Evolutionary conservation across 345 rosid genomes (phyloP), one percentile per base, ranked within the genome.

Genomic region (Aquilaria malaccensis): DNA sequence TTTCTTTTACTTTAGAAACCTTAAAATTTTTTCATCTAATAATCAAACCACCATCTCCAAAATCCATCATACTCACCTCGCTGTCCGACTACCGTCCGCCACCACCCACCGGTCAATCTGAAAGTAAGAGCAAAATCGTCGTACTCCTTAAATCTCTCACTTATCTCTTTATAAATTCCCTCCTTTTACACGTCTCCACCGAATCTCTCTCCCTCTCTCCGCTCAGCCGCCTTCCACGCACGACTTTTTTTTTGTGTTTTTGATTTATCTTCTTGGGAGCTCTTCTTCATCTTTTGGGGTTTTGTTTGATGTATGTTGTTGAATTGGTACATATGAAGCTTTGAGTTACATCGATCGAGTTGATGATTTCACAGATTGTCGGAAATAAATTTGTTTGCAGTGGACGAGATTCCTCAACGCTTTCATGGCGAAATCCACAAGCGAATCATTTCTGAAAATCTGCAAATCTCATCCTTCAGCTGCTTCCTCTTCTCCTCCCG

Each of bases 381-480:
- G 77, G 71, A 31, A 15, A 48, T 13, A 68, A 80, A 22, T 71
- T 75, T 30, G 33, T 62, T 10, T 89, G 90, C 79, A 13, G 13
- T 2, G 78, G 22, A 22, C 22, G 22, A 22, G 22, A 22, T 22
- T 22, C 22, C 22, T 22, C 22, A 22, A 22, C 1, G 22, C 22
- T 22, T 22, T 22, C 22, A 22, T 22, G 22, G 22, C 22, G 22
- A 22, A 22, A 22, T 22, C 22, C 22, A 95, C 1, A 56, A 64
- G 4, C 51, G 78, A 15, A 29, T 41, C 32, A 61, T 81, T 67
- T 84, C 82, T 0, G 83, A 81, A 63, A 75, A 85, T 69, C 80
- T 79, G 86, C 99, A 87, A 45, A 90, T 94, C 61, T 94, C 76
- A 81, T 85, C 98, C 60, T 87, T 85, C 73, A 69, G 85, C 62